phyloP scores from a whole-genome alignment of 2,329 filamentous ascomycete species.

The Cladosporium colombiae region DNA sequence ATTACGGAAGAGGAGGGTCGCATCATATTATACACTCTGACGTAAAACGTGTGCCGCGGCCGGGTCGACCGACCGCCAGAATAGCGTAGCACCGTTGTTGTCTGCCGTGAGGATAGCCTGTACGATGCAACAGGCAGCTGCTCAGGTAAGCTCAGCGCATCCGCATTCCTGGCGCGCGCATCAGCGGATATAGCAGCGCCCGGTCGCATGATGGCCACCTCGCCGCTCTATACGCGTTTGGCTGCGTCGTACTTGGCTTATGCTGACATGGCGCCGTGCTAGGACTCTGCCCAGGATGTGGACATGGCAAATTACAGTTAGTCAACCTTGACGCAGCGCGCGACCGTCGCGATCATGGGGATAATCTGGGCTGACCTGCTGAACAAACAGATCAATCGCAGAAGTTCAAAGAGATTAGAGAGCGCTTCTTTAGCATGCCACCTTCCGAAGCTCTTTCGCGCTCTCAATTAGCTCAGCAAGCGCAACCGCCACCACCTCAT shows the following conservation, averaged over 20 bases:
- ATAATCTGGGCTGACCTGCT: neutral
- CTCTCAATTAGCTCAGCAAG: constrained; percentile 38
- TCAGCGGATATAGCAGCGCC: constrained; percentile 3
- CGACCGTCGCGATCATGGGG: neutral
- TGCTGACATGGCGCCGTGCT: constrained; percentile 12
- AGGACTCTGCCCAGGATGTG: constrained; percentile 9
- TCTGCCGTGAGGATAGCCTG: constrained; percentile 6
- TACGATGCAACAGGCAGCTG: constrained; percentile 13
- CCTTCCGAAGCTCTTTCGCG: constrained; percentile 8
- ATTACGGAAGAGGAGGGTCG: constrained; percentile 1
- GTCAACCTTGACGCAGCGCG: neutral
- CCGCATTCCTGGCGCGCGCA: neutral
- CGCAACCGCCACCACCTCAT: constrained; percentile 29
- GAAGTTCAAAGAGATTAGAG: constrained; percentile 16
- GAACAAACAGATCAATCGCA: neutral
- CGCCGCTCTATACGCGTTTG: neutral
- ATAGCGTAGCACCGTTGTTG: constrained; percentile 4
- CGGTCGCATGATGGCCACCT: neutral
- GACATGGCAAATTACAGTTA: constrained; percentile 15
- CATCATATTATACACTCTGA: neutral
- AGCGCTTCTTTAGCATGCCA: constrained; percentile 14
- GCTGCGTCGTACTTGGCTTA: neutral
- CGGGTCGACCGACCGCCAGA: neutral
- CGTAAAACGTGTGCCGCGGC: constrained; percentile 2
- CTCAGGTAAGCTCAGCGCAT: constrained; percentile 13